Base-by-base conservation (phyloP, 805 yeast genomes). In the Sugiyamaella smithiae region DNA sequence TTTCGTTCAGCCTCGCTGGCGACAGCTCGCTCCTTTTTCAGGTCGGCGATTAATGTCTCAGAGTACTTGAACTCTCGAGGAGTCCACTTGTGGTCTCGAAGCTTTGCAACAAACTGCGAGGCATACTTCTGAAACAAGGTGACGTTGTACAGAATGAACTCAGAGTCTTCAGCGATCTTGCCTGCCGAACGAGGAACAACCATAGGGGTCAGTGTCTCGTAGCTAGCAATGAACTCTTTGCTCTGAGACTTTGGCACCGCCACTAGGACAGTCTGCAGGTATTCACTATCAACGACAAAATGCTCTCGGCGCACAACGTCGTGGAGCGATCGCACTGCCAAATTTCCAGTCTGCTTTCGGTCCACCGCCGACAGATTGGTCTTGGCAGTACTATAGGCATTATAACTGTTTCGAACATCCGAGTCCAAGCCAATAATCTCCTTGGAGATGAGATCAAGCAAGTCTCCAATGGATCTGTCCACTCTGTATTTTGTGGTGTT, bases 101-200 rank as follows among this genome's bases (percentile, higher is more conserved):
- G 77, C 44, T 81, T 80, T 49, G 75, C 71, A 43, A 78, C 71
- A 60, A 88, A 91, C 51, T 84, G 87, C 23, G 79, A 75, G 32
- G 79, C 81, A 59, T 72, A 84, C 68, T 89, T 93, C 61, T 85
- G 86, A 77, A 93, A 93, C 53, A 93, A 66, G 2, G 96, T 87
- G 14, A 88, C 89, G 43, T 83, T 76, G 71, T 78, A 90, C 52
- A 93, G 74, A 24, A 72, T 63, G 64, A 72, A 91, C 55, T 90
- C 97, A 24, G 75, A 67, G 68, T 93, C 99, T 45, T 75, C 69
- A 6, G 85, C 72, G 51, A 93, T 76, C 45, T 77, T 69, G 23
- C 74, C 67, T 1, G 97, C 97, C 31, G 89, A 80, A 61, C 97
- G 82, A 49, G 99, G 99, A 31, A 93, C 95, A 32, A 93, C 96